Evolutionary conservation across 179 eudicot species (phyloP), one percentile per base, ranked within the genome.

Genomic region (Silene noctiflora): DNA sequence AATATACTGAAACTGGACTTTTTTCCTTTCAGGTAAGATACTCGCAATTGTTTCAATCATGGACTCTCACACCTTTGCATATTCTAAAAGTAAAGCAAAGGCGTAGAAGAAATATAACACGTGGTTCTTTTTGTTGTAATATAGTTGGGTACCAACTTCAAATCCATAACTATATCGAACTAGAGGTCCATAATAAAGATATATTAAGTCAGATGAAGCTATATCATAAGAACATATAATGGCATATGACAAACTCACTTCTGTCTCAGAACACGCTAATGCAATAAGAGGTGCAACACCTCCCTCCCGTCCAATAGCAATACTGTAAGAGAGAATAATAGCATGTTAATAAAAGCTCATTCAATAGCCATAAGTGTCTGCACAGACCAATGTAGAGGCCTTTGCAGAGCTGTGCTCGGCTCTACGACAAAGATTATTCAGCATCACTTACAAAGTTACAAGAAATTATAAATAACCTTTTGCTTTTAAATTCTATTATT

Each of bases 291-390:
- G 95, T 44, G 95, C 93, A 77, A 94, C 90, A 78, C 98, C 98
- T 74, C 98, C 98, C 87, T 91, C 96, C 76, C 86, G 91, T 72
- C 98, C 98, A 75, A 94, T 94, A 56, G 98, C 97, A 89, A 94
- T 92, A 77, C 99, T 95, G 77, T 20, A 53, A 67, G 63, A 76
- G 80, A 64, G n/a, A 67, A 72, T 31, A 35, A 71, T 33, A 69
- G 3, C n/a, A 70, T 29, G 35, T 62, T 31, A 81, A 12, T 81
- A 11, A 53, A 67, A 42, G 55, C 17, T 55, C 39, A 20, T 1
- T 9, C 51, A 56, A 31, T 12, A 24, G 3, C 19, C 69, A 59
- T 20, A 25, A 67, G 60, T 6, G 16, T 55, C 17, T 21, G 21
- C 20, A 55, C 4, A 53, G 48, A 42, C 48, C 48, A 42, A 42